Percentiles rank a stretch among this genome's conserved stretches.
Evolutionary conservation across 176 grass and related monocot species (phyloP).

Genomic region (Elaeis guineensis): DNA sequence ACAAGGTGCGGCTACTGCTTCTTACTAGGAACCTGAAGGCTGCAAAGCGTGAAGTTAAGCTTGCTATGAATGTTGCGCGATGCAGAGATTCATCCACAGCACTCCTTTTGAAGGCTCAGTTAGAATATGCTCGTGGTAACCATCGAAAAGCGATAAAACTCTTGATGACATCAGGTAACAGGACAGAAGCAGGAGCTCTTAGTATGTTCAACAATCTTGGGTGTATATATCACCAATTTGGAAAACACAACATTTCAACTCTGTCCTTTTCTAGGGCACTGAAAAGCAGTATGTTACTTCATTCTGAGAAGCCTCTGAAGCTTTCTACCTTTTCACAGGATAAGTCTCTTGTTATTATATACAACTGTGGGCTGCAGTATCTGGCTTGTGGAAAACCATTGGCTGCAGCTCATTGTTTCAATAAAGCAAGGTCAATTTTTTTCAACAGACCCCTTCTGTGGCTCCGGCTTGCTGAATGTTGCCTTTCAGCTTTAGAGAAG

Average conservation of each 20-base stretch:
- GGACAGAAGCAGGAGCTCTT: slow-evolving; percentile 56
- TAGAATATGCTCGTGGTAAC: slow-evolving; percentile 89
- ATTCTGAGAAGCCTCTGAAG: slow-evolving; percentile 55
- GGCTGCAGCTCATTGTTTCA: slow-evolving; percentile 66
- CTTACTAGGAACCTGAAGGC: slow-evolving; percentile 82
- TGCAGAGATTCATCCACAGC: slow-evolving; percentile 85
- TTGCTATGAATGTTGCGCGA: slow-evolving; percentile 91
- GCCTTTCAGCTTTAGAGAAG: slow-evolving; percentile 60
- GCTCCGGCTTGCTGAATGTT: slow-evolving; percentile 87
- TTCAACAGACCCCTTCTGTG: slow-evolving; percentile 60
- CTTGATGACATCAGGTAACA: slow-evolving; percentile 65
- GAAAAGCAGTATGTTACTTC: slow-evolving; percentile 38
- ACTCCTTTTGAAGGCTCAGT: slow-evolving; percentile 81
- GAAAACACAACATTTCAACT: slow-evolving; percentile 50
- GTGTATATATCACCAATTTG: slow-evolving; percentile 85
- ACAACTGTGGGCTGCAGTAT: slow-evolving; percentile 79
- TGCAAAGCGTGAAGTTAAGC: slow-evolving; percentile 90
- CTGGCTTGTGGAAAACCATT: slow-evolving; percentile 68
- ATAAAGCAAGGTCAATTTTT: slow-evolving; percentile 53
- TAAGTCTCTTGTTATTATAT: slow-evolving; percentile 62
- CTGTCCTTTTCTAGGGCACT: slow-evolving; percentile 74
- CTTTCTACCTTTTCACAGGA: slow-evolving; percentile 61
- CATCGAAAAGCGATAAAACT: slow-evolving; percentile 89
- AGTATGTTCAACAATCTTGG: slow-evolving; percentile 84
- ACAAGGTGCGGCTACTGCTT: slow-evolving; percentile 73